Evolutionary conservation across 441 rosid genomes (phyloP).

Genomic region (Sinapis alba): DNA sequence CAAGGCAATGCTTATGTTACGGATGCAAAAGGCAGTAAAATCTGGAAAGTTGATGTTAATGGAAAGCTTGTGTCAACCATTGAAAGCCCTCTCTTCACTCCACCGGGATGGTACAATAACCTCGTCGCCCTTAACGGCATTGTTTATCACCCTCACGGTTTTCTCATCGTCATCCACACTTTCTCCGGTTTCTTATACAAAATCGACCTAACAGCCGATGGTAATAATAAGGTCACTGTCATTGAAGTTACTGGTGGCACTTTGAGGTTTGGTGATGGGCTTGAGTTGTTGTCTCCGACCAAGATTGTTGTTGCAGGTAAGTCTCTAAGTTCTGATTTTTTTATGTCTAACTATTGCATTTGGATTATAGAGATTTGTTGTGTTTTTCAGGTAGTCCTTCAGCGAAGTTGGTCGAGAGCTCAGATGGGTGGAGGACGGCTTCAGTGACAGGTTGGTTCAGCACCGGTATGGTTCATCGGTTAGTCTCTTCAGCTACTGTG

Average conservation of each 20-base stretch:
- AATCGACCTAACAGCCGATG: slow-evolving; percentile 46
- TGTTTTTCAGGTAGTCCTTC: slow-evolving; percentile 49
- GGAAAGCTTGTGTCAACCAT: slow-evolving; percentile 61
- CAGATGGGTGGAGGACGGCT: slow-evolving; percentile 83
- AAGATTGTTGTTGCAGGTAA: slow-evolving; percentile 74
- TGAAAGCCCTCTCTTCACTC: slow-evolving; percentile 57
- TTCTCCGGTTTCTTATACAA: slow-evolving; percentile 58
- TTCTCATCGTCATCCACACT: slow-evolving; percentile 77
- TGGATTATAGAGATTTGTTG: too few species aligned
- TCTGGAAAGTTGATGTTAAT: slow-evolving; percentile 71
- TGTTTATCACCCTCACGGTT: slow-evolving; percentile 83
- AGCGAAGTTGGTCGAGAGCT: slow-evolving; percentile 72
- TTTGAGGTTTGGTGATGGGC: slow-evolving; percentile 73
- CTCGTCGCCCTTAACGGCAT: slow-evolving; percentile 73
- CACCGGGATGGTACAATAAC: slow-evolving; percentile 69
- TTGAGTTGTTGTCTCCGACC: slow-evolving; percentile 67
- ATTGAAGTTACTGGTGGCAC: slow-evolving; percentile 62
- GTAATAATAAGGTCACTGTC: slow-evolving; percentile 44
- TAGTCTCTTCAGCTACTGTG: slow-evolving; percentile 79
- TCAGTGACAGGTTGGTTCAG: slow-evolving; percentile 56
- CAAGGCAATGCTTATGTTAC: slow-evolving; percentile 81
- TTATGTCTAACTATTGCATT: too few species aligned
- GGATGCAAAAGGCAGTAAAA: slow-evolving; percentile 59
- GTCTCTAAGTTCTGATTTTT: neutral
- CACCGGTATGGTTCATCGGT: slow-evolving; percentile 64